Evolutionary conservation across 352 stramenopile species (phyloP), one percentile per base, ranked within the genome.

Genomic region (Phytophthora multivora): DNA sequence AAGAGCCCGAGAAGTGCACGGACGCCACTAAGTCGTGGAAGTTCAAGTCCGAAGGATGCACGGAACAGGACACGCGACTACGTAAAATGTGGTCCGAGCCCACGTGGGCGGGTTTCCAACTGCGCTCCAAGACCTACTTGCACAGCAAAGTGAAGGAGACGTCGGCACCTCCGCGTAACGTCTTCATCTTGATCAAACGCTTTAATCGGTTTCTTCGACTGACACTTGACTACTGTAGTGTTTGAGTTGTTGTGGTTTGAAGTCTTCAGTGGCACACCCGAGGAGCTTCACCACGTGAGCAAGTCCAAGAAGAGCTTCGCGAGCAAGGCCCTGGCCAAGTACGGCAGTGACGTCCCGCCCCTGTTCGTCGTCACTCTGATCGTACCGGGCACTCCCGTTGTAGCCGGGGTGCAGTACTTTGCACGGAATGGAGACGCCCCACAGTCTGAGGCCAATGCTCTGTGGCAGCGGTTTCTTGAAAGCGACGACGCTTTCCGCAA

Each of bases 221-320:
- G 45, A 21, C 61, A 30, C 15, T 18, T n/a, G n/a, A 15, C 28
- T 47, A 94, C 83, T 93, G 51, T 47, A 94, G 85, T 93, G 51
- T 91, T 91, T 49, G 86, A 93, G 50, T 70, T 95, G 30, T 54
- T 95, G 39, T 95, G 86, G 86, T 90, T 95, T 47, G 86, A 95
- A 48, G 59, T 90, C 28, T 90, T 95, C 51, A 80, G 76, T 48
- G 83, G 86, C 39, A 77, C 88, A 18, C 70, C 86, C 35, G 69
- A 82, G 11, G 77, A 90, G 23, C 63, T 95, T 26, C 67, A 91
- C 23, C 80, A 93, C 57, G 77, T 92, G 13, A 81, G 63, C 9
- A 71, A 85, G 55, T 84, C 75, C 43, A 80, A 74, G 23, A 88
- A 91, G 62, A 91, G 81, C 46, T 90, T 93, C 55, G 74, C 76